A percentile compares a stretch with the other conserved stretches of the same genome.
Evolutionary conservation across 2,329 filamentous ascomycete species (phyloP).

Genomic region (Ophiostoma piceae): DNA sequence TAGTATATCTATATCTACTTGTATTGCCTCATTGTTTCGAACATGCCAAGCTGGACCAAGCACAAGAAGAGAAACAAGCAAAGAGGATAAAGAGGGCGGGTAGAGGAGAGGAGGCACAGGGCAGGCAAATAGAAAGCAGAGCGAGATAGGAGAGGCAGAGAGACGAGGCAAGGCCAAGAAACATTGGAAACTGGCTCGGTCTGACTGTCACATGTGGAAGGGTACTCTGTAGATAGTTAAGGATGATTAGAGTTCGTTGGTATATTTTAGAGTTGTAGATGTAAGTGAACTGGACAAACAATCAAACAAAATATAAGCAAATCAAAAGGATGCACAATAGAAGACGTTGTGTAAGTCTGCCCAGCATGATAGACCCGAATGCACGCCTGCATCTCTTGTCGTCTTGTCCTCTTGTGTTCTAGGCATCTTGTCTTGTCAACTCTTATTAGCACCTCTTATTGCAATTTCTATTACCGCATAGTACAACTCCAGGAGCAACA

Average conservation of each 20-base stretch:
- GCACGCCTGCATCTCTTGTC: neutral
- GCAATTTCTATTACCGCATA: too few relatives aligned
- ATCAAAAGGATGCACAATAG: neutral
- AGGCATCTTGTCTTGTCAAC: neutral
- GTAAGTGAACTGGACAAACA: neutral
- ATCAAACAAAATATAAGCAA: neutral
- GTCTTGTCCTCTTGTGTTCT: neutral
- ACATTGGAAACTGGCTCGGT: slow-evolving; percentile 1
- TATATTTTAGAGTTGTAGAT: neutral
- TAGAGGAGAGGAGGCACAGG: neutral
- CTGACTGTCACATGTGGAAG: neutral
- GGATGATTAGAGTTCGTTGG: neutral
- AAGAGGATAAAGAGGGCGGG: neutral
- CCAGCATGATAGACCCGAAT: slow-evolving; percentile 8
- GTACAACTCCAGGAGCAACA: neutral
- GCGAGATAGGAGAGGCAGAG: neutral
- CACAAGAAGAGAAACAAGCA: slow-evolving; percentile 5
- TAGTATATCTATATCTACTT: neutral
- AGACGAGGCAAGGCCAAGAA: neutral
- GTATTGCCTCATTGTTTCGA: slow-evolving; percentile 3
- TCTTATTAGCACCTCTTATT: neutral
- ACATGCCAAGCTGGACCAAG: slow-evolving; percentile 13
- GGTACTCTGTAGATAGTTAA: neutral
- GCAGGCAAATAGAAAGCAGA: neutral
- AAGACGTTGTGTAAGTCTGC: neutral